phyloP scores from a whole-genome alignment of 495 filamentous ascomycete species.

The Lepraria neglecta region DNA sequence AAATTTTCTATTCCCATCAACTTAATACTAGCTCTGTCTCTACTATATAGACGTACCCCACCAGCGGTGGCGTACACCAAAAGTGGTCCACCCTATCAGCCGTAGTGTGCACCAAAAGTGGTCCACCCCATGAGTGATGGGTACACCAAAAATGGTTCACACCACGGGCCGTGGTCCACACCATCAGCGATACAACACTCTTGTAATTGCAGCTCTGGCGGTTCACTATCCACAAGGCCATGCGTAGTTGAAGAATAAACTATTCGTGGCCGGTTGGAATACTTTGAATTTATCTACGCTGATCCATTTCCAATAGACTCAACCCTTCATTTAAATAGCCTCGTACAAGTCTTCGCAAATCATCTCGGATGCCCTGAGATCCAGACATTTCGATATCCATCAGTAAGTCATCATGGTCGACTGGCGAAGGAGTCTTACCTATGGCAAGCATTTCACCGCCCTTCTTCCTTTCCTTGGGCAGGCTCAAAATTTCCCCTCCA shows the following conservation, averaged over 20 bases:
- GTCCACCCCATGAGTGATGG: too few species aligned
- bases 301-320: not conserved
- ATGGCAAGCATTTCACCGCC: slow-evolving; percentile 10
- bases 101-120: too few species aligned
- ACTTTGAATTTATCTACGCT: slow-evolving; percentile 4
- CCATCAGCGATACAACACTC: not conserved
- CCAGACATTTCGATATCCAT: slow-evolving; percentile 6
- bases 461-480: slow-evolving; percentile 8
- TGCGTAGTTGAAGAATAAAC: slow-evolving; percentile 11
- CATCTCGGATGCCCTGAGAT: slow-evolving; percentile 11
- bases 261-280: slow-evolving; percentile 4
- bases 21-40: too few species aligned
- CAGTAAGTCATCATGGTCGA: slow-evolving; percentile 2
- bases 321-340: slow-evolving; percentile 6
- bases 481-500: not conserved
- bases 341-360: slow-evolving; percentile 6
- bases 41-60: too few species aligned
- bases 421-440: slow-evolving; percentile 10
- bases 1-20: too few species aligned
- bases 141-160: too few species aligned
- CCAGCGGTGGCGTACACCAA: too few species aligned
- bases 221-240: slow-evolving; percentile 8
- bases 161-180: not conserved
- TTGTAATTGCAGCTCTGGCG: slow-evolving; percentile 10
- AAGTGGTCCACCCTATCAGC: too few species aligned